phyloP scores from a whole-genome alignment of 257 asterid genomes.

The Eustoma russellianum region DNA sequence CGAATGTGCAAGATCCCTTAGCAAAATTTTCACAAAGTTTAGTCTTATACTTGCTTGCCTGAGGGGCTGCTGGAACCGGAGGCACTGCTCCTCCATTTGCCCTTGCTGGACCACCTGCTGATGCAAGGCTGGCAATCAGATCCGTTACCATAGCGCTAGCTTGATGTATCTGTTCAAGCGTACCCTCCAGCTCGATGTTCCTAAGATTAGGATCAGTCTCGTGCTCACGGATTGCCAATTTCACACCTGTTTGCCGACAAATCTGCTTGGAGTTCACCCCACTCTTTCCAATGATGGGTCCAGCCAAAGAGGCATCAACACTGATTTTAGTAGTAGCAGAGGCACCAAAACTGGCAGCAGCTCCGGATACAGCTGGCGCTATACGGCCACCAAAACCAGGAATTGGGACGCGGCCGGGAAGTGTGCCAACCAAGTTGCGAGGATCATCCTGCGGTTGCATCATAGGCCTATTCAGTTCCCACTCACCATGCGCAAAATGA shows the following conservation, averaged over 20 bases:
- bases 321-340: constrained; percentile 82
- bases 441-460: constrained; percentile 45
- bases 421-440: constrained; percentile 33
- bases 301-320: constrained; percentile 70
- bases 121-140: constrained; percentile 43
- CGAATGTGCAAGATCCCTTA: constrained; percentile 86
- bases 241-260: constrained; percentile 73
- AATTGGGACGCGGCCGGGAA: constrained; percentile 20
- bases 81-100: constrained; percentile 11
- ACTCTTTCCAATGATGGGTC: constrained; percentile 87
- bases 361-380: constrained; percentile 36
- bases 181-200: constrained; percentile 86
- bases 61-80: constrained; percentile 37
- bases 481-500: constrained; percentile 90
- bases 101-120: constrained; percentile 28
- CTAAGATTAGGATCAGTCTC: constrained; percentile 58
- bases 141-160: constrained; percentile 80
- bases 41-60: constrained; percentile 57
- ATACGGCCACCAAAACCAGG: constrained; percentile 24
- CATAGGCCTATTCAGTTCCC: constrained; percentile 70
- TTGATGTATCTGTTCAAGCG: constrained; percentile 66
- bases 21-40: constrained; percentile 72
- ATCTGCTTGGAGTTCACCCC: constrained; percentile 93
- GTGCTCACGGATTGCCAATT: constrained; percentile 63
- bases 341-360: constrained; percentile 61